Percentiles rank a stretch among this genome's conserved stretches.
phyloP scores from a whole-genome alignment of 1,284 basidiomycete species.

The Lignosus rhinocerotis region DNA sequence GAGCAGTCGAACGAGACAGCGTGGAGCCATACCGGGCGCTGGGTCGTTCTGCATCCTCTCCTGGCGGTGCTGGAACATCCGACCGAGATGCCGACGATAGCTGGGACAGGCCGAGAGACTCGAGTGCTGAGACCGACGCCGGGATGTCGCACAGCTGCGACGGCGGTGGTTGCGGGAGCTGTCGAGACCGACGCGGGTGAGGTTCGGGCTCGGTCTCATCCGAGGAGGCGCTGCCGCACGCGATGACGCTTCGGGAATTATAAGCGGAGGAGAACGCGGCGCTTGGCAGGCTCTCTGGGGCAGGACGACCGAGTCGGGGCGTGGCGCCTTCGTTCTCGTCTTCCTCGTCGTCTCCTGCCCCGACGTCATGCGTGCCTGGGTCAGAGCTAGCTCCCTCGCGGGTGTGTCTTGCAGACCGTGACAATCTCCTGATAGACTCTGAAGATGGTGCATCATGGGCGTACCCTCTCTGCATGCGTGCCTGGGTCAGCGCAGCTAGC shows the following conservation, averaged over 20 bases:
- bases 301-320: conserved; percentile 18
- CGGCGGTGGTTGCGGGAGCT: conserved; percentile 21
- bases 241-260: background rate
- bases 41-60: background rate
- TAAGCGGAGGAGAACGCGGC: background rate
- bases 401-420: background rate
- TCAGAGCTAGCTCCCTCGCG: background rate
- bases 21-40: background rate
- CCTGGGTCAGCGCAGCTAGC: background rate
- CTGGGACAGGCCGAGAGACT: conserved; percentile 9
- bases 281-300: background rate
- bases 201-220: background rate
- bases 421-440: too few relatives aligned
- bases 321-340: conserved; percentile 16
- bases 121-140: conserved; percentile 15
- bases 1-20: background rate
- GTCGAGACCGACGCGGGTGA: conserved; percentile 12
- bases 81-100: background rate
- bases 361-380: background rate
- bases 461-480: background rate
- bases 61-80: background rate
- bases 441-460: too few relatives aligned
- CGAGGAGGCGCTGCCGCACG: background rate
- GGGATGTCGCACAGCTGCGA: conserved; percentile 8
- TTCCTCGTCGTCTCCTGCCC: background rate